Conservation (phyloP, 1,139 yeast genomes). For the Kodamaea arcana region DNA sequence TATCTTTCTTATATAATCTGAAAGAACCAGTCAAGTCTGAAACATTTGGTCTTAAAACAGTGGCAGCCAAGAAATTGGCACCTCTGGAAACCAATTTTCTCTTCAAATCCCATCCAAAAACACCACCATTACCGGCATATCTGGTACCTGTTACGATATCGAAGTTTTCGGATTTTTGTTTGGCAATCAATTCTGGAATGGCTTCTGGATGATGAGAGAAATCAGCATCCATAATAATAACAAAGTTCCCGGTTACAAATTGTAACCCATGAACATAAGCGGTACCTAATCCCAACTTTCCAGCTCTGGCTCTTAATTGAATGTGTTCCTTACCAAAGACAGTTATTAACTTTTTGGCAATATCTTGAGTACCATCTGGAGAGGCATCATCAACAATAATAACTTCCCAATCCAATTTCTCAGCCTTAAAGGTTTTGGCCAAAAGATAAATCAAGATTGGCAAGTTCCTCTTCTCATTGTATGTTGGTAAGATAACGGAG, state of each 20-base stretch:
- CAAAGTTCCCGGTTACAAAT: constrained; percentile 69
- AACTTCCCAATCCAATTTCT: constrained; percentile 70
- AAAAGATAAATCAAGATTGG: constrained; percentile 72
- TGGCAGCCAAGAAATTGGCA: constrained; percentile 74
- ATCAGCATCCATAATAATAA: constrained; percentile 83
- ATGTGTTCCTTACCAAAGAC: constrained; percentile 64
- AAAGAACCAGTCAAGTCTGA: constrained; percentile 78
- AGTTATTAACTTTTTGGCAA: constrained; percentile 61
- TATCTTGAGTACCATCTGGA: constrained; percentile 79
- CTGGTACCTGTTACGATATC: constrained; percentile 87
- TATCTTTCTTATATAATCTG: constrained; percentile 72
- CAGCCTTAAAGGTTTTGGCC: constrained; percentile 62
- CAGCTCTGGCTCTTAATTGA: constrained; percentile 69
- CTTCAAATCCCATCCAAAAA: constrained; percentile 82
- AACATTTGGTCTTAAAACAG: constrained; percentile 68
- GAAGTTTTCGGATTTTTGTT: constrained; percentile 59
- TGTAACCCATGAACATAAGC: constrained; percentile 80
- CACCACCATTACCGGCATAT: constrained; percentile 80
- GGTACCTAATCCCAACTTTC: constrained; percentile 77
- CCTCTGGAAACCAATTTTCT: constrained; percentile 77
- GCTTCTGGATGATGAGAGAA: constrained; percentile 81
- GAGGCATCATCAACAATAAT: constrained; percentile 77
- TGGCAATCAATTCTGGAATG: constrained; percentile 69
- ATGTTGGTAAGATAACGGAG: constrained; percentile 75
- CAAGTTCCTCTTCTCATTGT: constrained; percentile 66